Evolutionary conservation across 148 eudicot species (phyloP).

Genomic region (Persicaria maculosa): DNA sequence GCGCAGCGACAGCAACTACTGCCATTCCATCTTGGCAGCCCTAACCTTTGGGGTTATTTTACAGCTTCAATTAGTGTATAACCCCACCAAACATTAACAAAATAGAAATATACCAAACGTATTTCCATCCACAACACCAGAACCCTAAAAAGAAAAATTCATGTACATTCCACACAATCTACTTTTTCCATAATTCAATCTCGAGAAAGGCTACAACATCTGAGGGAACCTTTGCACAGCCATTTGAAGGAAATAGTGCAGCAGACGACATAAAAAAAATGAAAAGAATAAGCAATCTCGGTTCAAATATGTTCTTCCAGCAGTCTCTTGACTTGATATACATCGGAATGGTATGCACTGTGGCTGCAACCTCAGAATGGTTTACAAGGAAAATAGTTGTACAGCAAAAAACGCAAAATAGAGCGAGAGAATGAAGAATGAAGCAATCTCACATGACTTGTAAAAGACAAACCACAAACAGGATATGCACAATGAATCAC

Average conservation of each 20-base stretch:
- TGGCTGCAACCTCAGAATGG: constrained; percentile 6
- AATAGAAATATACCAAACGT: neutral
- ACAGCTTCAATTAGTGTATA: no score
- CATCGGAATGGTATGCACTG: constrained; percentile 7
- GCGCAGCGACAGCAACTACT: no score
- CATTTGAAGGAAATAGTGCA: neutral
- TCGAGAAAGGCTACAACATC: neutral
- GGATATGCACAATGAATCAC: constrained; percentile 27
- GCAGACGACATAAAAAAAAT: neutral
- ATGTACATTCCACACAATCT: neutral
- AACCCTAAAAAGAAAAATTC: neutral
- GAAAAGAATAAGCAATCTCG: constrained; percentile 9
- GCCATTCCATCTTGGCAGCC: no score
- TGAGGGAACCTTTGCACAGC: neutral
- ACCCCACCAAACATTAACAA: no score
- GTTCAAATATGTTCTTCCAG: neutral
- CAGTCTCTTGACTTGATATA: constrained; percentile 9
- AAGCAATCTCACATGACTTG: constrained; percentile 14
- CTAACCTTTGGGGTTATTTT: no score
- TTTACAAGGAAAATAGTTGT: neutral
- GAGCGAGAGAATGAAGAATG: constrained; percentile 14
- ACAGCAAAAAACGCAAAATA: neutral
- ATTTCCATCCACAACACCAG: neutral
- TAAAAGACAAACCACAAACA: constrained; percentile 14
- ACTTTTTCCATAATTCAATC: neutral